Base-by-base conservation (phyloP, 192 early-diverging fungal genomes). In the Backusella australiensis region DNA sequence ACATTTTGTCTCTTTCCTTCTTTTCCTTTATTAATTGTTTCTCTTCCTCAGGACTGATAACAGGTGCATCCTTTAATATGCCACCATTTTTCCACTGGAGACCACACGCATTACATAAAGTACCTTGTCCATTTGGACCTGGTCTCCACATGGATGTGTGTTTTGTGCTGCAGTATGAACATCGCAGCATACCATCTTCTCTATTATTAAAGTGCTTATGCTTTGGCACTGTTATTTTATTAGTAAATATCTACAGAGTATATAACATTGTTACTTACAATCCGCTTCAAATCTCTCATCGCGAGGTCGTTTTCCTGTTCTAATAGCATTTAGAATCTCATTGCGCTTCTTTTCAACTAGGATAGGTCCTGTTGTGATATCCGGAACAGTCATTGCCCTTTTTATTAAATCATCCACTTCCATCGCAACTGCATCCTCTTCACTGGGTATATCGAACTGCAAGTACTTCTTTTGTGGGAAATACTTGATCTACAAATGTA, bases 21-120 rank as follows among this genome's bases (percentile, higher is more conserved):
- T 46, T 67, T 52, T 73, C 70, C 34, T 72, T 71, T 4, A 66
- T 35, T 29, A 75, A 17, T 11, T 32, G 69, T 21, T 76, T 80
- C 53, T 80, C 78, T 71, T 80, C 78, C 17, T 80, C 59, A 34
- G 21, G 59, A 32, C 41, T 73, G 14, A 80, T 80, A 3, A 80
- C 74, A 26, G 78, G 78, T 7, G 78, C 78, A 35, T 73, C 80
- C 9, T 67, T 69, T 8, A 81, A 35, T 56, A 81, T 81, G 15
- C 75, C 53, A 34, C 76, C 73, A 72, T 75, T 73, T 19, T 75
- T 74, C 80, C 80, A 81, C 44, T 69, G 56, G 1, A 78, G 21
- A 14, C 80, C 76, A 59, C 80, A 81, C 1, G 73, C 73, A 67
- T 81, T 81, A 41, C 80, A 81, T 14, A 81, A 41, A 29, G 80